These are phyloP conservation scores for Mycotypha africana DNA, from an alignment of 371 early-diverging fungal species.

Conservation along the genomic window DNA sequence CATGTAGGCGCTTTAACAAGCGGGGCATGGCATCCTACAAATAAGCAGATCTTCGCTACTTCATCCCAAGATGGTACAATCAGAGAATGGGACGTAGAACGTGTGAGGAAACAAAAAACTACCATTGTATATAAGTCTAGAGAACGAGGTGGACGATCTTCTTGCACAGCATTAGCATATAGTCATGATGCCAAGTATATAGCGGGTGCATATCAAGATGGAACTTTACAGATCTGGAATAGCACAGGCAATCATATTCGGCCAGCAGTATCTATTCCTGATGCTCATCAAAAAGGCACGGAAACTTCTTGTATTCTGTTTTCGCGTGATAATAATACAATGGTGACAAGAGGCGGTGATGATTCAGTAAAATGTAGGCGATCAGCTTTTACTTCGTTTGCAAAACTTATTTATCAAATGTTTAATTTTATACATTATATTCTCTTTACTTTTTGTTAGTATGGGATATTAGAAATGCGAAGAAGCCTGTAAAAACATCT, in stretches of 20 bases:
- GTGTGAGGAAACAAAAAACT: slow-evolving; percentile 62
- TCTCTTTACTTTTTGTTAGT: too few relatives aligned
- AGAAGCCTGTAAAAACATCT: slow-evolving; percentile 56
- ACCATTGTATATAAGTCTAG: slow-evolving; percentile 78
- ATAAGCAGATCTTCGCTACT: slow-evolving; percentile 67
- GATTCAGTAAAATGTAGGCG: slow-evolving; percentile 77
- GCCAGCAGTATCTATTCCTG: slow-evolving; percentile 48
- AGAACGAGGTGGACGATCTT: slow-evolving; percentile 64
- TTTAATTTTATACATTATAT: too few relatives aligned
- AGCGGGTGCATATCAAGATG: slow-evolving; percentile 63
- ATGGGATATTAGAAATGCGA: slow-evolving; percentile 85
- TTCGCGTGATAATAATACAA: slow-evolving; percentile 54
- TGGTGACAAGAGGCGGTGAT: slow-evolving; percentile 80
- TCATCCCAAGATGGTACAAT: slow-evolving; percentile 84
- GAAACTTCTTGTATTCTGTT: slow-evolving; percentile 70
- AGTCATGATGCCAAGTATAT: slow-evolving; percentile 66
- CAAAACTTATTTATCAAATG: too few relatives aligned
- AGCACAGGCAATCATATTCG: slow-evolving; percentile 46
- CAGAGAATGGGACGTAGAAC: slow-evolving; percentile 85
- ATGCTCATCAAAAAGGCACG: slow-evolving; percentile 65
- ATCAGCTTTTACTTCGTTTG: neutral
- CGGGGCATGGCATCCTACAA: slow-evolving; percentile 79
- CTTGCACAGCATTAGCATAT: slow-evolving; percentile 62
- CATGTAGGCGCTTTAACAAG: slow-evolving; percentile 82
- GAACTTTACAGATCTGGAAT: slow-evolving; percentile 61